phyloP scores from a whole-genome alignment of 78 protist species.

The Dictyostelium intermedium region DNA sequence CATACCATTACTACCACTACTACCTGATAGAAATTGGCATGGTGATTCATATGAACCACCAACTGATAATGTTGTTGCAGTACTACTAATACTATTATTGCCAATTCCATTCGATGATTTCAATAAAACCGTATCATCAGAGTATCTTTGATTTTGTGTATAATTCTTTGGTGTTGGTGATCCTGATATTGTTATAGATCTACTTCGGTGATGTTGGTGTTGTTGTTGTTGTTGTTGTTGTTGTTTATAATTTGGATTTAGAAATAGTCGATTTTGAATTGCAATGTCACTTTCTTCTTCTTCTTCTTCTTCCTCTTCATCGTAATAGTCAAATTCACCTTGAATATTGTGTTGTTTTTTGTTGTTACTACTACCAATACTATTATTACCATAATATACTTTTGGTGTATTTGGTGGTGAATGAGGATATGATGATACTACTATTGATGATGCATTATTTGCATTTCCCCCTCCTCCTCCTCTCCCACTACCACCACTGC shows the following conservation, averaged over 20 bases:
- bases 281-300: conserved; percentile 48
- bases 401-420: conserved; percentile 46
- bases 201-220: background rate
- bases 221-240: no score
- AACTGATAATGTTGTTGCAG: background rate
- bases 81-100: background rate
- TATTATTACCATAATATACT: background rate
- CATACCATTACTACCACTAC: background rate
- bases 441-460: background rate
- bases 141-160: background rate
- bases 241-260: conserved; percentile 19
- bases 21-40: background rate
- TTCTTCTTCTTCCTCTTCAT: background rate
- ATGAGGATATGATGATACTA: conserved; percentile 5
- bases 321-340: background rate
- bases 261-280: conserved; percentile 18
- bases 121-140: conserved; percentile 3
- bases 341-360: background rate
- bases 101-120: conserved; percentile 22
- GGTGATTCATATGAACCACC: background rate
- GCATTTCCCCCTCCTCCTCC: background rate
- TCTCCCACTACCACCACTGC: no score
- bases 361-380: background rate
- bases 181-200: conserved; percentile 63
- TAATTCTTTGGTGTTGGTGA: background rate